Conservation (phyloP, 768 basidiomycete species). For the Russula sp. region DNA sequence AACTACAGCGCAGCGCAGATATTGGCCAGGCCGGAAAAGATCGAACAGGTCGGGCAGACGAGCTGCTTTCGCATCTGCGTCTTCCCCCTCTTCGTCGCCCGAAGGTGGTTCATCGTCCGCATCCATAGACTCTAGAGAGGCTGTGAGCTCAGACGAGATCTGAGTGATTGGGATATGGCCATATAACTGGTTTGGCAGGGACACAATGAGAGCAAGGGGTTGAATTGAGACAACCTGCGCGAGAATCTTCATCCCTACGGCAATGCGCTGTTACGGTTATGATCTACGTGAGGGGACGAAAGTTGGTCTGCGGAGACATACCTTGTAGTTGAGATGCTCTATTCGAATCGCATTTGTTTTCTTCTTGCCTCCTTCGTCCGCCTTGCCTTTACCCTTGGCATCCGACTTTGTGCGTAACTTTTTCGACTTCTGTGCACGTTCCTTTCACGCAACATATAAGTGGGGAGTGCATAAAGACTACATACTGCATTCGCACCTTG, state of each 20-base stretch:
- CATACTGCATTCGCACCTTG: conserved; percentile 44
- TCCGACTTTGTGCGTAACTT: conserved; percentile 52
- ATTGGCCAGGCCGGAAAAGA: conserved; percentile 84
- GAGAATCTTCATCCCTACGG: conserved; percentile 81
- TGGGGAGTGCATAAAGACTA: not conserved
- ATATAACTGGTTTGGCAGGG: conserved; percentile 92
- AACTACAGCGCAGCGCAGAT: conserved; percentile 73
- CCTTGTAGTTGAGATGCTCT: conserved; percentile 94
- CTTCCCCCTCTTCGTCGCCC: conserved; percentile 52
- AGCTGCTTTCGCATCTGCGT: conserved; percentile 34
- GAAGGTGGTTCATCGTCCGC: conserved; percentile 46
- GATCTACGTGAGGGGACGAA: conserved; percentile 1
- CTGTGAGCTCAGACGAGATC: conserved; percentile 76
- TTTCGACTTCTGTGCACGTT: conserved; percentile 40
- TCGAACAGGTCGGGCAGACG: conserved; percentile 65
- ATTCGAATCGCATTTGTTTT: conserved; percentile 59
- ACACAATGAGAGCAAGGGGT: conserved; percentile 86
- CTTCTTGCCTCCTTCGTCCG: conserved; percentile 43
- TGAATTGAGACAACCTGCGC: conserved; percentile 84
- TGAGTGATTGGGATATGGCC: conserved; percentile 95
- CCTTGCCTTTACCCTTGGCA: conserved; percentile 35
- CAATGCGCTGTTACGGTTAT: conserved; percentile 56
- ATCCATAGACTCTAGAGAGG: conserved; percentile 60
- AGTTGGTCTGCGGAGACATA: conserved; percentile 34
- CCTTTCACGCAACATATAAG: conserved; percentile 20